Evolutionary conservation across 2,329 filamentous ascomycete genomes (phyloP), one percentile per base, ranked within the genome.

Genomic region (Leptographium lundbergii): DNA sequence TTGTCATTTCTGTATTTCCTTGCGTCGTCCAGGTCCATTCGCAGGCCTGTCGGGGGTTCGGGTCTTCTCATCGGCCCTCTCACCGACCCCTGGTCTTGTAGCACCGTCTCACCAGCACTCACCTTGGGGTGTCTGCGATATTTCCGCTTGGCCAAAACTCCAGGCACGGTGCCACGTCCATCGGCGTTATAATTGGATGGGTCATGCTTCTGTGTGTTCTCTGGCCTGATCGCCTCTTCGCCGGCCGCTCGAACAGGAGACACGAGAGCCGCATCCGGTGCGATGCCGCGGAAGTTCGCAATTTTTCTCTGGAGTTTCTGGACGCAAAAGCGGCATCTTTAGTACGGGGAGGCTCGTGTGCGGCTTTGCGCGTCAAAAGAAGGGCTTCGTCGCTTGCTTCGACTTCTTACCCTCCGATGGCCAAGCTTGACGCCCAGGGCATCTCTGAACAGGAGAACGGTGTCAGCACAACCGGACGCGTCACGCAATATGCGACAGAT

Each of bases 271-370:
- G 73, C 71, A 45, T 80, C 77, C 4, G 81, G 77, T 19, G 80
- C 77, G 59, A 86, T 71, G 24, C 87, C 85, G 68, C 87, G 78
- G 24, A 81, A 83, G 66, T 89, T 87, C 61, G 87, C 87, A 67
- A 94, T 92, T 56, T 86, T 86, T 62, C 88, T 78, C 73, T 94
- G 89, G n/a, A 94, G 77, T 79, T 89, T 90, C 86, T 90, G 64
- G 56, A 57, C 27, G n/a, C 36, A 32, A n/a, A 25, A 29, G 22
- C 54, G 32, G 13, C 47, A 36, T 27, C 22, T 19, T 55, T 25
- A 58, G 55, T 36, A 19, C 6, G n/a, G 14, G 17, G n/a, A 56
- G 42, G 17, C 47, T 50, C 47, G 47, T 45, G 36, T 29, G 13
- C 36, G 13, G 25, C 25, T 27, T 6, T 25, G 50, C 32, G 10